Base-by-base conservation (phyloP, 257 asterid genomes). In the Rauvolfia tetraphylla region DNA sequence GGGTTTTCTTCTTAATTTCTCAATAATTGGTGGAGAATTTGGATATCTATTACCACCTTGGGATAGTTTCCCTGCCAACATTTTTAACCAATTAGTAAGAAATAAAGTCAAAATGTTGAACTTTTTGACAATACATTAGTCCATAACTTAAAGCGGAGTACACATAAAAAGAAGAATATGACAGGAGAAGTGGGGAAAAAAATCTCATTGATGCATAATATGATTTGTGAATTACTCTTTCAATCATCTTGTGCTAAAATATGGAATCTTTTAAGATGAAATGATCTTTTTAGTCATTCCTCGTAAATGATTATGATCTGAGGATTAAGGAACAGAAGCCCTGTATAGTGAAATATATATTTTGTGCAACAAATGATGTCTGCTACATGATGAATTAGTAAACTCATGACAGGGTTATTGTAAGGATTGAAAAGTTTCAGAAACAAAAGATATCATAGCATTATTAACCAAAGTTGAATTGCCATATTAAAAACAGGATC, bases 1-100 rank as follows among this genome's bases (percentile, higher is more conserved):
- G n/a, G 82, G 72, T 76, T 81, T 87, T 79, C 85, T 85, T 73
- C 62, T 83, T 66, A 81, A 83, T 79, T 80, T 84, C 42, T 73
- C 72, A 29, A 80, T 39, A 67, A 71, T 27, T 18, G 78, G 65
- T 17, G 82, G 69, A 80, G 86, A 80, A 73, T 42, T 72, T 53
- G 74, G 31, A 76, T 49, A 61, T 59, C 77, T 75, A 29, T 41
- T 73, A 67, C 71, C 86, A 36, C 69, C 85, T 73, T 74, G 72
- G 61, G 76, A 57, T 76, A 44, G 33, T 57, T 69, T 80, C 49
- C 80, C 91, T 87, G 90, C 41, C 17, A 29, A 76, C 53, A 80
- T 44, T 65, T 69, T 75, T 70, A 66, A 68, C 54, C 36, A 31
- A 34, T 41, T 8, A 41, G 68, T 71, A 56, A 62, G 54, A 73